phyloP scores from a whole-genome alignment of 106 monocot species.

The Posidonia australis region DNA sequence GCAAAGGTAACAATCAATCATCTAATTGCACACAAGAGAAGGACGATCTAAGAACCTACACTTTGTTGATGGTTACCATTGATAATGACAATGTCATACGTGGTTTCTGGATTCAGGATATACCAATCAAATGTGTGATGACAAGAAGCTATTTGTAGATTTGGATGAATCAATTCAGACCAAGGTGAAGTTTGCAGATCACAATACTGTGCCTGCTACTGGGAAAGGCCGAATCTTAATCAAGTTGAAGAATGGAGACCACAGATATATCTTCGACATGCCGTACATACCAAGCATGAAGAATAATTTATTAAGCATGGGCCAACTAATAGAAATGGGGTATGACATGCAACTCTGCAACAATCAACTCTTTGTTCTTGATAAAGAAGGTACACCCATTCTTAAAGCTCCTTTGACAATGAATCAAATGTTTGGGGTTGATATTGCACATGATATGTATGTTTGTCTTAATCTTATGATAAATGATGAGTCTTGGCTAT shows the following conservation, averaged over 20 bases:
- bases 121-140: too few species aligned
- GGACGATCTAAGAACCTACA: too few species aligned
- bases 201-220: too few species aligned
- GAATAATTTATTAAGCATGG: slow-evolving; percentile 14
- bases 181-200: too few species aligned
- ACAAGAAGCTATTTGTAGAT: too few species aligned
- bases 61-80: not conserved
- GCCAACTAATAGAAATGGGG: slow-evolving; percentile 2
- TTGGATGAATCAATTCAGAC: too few species aligned
- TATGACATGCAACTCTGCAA: not conserved
- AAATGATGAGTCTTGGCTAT: not conserved
- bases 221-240: not conserved
- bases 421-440: too few species aligned
- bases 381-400: not conserved
- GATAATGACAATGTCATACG: too few species aligned
- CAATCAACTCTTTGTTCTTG: not conserved
- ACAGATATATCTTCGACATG: not conserved
- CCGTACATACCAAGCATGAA: not conserved
- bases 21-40: not conserved
- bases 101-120: too few species aligned
- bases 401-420: too few species aligned
- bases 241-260: not conserved
- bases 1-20: not conserved
- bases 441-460: not conserved
- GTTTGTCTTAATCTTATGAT: not conserved